Evolutionary conservation across 345 rosid genomes (phyloP).

Genomic region (Moricandia moricandioides): DNA sequence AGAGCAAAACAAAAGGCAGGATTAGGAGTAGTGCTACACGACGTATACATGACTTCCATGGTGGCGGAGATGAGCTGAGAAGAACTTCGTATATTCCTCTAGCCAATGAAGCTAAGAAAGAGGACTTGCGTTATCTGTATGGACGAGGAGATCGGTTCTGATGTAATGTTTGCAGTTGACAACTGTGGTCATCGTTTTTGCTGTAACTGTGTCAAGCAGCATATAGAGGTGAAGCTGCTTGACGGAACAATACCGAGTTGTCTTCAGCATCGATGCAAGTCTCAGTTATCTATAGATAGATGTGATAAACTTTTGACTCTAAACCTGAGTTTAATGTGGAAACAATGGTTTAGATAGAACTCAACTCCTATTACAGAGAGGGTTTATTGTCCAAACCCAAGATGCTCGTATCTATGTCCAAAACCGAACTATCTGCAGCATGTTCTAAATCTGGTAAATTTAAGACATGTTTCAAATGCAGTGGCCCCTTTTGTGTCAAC

Average conservation of each 20-base stretch:
- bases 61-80: neutral
- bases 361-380: conserved; percentile 49
- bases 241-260: conserved; percentile 50
- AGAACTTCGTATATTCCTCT: neutral
- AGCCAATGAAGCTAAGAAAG: conserved; percentile 29
- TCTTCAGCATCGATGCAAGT: conserved; percentile 59
- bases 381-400: conserved; percentile 68
- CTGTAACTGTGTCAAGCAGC: conserved; percentile 63
- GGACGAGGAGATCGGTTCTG: conserved; percentile 42
- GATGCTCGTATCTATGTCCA: conserved; percentile 74
- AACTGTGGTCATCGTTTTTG: conserved; percentile 61
- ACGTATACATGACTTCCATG: neutral
- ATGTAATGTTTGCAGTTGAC: conserved; percentile 51
- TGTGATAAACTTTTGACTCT: conserved; percentile 53
- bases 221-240: conserved; percentile 60
- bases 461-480: conserved; percentile 56
- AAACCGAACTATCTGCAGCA: conserved; percentile 36
- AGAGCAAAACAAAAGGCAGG: neutral
- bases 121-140: conserved; percentile 60
- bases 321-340: conserved; percentile 47
- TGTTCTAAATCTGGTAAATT: conserved; percentile 38
- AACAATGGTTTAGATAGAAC: conserved; percentile 50
- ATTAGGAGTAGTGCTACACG: neutral
- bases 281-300: conserved; percentile 44
- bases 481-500: conserved; percentile 47